A percentile compares a stretch with the other conserved stretches of the same genome.
These are phyloP conservation scores for Arxiozyma bovina DNA, from an alignment of 1,139 yeast species.

Conservation along the genomic window DNA sequence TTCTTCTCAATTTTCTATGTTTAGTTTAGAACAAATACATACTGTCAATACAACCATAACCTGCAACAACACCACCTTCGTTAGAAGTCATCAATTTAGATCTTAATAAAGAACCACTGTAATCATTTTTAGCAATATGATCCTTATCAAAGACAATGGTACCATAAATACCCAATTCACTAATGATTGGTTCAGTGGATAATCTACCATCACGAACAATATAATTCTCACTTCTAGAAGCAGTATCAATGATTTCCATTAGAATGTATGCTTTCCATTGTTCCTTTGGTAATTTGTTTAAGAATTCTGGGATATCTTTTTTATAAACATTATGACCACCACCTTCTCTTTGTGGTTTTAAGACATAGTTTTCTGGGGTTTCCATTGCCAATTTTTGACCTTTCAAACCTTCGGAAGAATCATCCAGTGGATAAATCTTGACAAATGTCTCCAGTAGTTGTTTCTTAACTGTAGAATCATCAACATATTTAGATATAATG, in stretches of 20 bases:
- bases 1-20: neutral
- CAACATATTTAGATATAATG: slow-evolving; percentile 41
- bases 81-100: slow-evolving; percentile 79
- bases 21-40: slow-evolving; percentile 27
- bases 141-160: slow-evolving; percentile 63
- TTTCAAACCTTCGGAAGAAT: slow-evolving; percentile 48
- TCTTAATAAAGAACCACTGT: slow-evolving; percentile 78
- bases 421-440: slow-evolving; percentile 75
- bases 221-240: slow-evolving; percentile 51
- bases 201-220: slow-evolving; percentile 61
- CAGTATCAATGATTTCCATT: slow-evolving; percentile 83
- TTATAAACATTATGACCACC: slow-evolving; percentile 89
- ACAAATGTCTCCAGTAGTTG: slow-evolving; percentile 61
- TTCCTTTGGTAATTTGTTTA: slow-evolving; percentile 49
- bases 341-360: slow-evolving; percentile 97
- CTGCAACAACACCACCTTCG: slow-evolving; percentile 99
- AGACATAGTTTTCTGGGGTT: slow-evolving; percentile 60
- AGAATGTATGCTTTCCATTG: slow-evolving; percentile 89
- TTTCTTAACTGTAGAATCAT: slow-evolving; percentile 26
- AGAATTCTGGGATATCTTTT: slow-evolving; percentile 67
- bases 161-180: slow-evolving; percentile 90
- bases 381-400: slow-evolving; percentile 66
- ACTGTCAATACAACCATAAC: slow-evolving; percentile 93
- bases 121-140: slow-evolving; percentile 50
- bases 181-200: slow-evolving; percentile 59